Conservation (phyloP, 2,329 filamentous ascomycete species). For the Bipolaris oryzae region DNA sequence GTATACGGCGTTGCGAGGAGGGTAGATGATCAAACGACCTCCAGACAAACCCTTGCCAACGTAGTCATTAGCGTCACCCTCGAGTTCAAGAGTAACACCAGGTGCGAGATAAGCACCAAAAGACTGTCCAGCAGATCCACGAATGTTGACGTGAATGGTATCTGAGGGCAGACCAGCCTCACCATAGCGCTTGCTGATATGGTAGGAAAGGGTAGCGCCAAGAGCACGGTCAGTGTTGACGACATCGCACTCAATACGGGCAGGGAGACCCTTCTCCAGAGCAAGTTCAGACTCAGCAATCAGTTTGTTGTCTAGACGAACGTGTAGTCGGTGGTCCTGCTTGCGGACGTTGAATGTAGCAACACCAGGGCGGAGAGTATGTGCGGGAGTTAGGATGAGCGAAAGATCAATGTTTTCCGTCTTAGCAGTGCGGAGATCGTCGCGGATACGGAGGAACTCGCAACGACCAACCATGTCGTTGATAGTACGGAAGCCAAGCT, state of each 20-base stretch:
- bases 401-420: conserved; percentile 92
- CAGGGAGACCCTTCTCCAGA: conserved; percentile 90
- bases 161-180: conserved; percentile 88
- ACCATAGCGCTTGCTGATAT: conserved; percentile 90
- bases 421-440: conserved; percentile 86
- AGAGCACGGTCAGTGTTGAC: conserved; percentile 95
- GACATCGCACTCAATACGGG: conserved; percentile 92
- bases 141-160: conserved; percentile 94
- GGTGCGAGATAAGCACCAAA: conserved; percentile 94
- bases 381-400: conserved; percentile 91
- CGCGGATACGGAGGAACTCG: conserved; percentile 82
- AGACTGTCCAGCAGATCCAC: conserved; percentile 94
- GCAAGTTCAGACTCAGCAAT: conserved; percentile 95
- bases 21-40: conserved; percentile 91
- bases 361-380: conserved; percentile 90
- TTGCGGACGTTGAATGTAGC: conserved; percentile 98
- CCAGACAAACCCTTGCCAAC: conserved; percentile 95
- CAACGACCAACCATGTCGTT: conserved; percentile 98
- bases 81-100: conserved; percentile 91
- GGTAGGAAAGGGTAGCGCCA: conserved; percentile 93
- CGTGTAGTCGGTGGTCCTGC: conserved; percentile 93
- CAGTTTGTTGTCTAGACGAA: conserved; percentile 94
- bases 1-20: conserved; percentile 86
- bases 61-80: conserved; percentile 96
- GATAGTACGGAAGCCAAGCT: conserved; percentile 89